phyloP scores from a whole-genome alignment of 371 early-diverging fungal species.

The Mucor sp. region DNA sequence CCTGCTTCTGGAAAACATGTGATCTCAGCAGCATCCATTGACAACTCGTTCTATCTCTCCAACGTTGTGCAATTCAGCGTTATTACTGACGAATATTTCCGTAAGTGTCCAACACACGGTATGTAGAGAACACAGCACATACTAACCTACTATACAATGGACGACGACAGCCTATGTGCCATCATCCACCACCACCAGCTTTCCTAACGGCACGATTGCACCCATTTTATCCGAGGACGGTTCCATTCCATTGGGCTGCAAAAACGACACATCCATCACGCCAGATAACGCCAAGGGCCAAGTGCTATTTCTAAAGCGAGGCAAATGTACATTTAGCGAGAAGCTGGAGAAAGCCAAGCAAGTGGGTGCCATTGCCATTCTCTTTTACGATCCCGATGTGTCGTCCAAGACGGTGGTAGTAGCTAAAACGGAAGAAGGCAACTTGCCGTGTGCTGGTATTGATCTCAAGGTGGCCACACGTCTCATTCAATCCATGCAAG shows the following conservation, averaged over 20 bases:
- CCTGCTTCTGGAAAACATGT: slow-evolving; percentile 54
- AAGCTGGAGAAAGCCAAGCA: slow-evolving; percentile 40
- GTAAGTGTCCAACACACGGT: slow-evolving; percentile 13
- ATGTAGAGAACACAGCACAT: too few relatives aligned
- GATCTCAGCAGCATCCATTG: slow-evolving; percentile 66
- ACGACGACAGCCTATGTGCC: slow-evolving; percentile 31
- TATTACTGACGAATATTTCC: slow-evolving; percentile 19
- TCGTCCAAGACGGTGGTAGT: not conserved
- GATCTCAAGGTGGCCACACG: slow-evolving; percentile 23
- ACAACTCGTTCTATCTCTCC: slow-evolving; percentile 29
- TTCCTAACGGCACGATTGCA: slow-evolving; percentile 31
- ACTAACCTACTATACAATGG: too few relatives aligned
- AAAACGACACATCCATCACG: slow-evolving; percentile 25
- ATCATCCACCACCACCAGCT: slow-evolving; percentile 23
- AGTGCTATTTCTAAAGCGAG: slow-evolving; percentile 50
- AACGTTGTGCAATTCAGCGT: slow-evolving; percentile 15
- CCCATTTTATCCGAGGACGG: slow-evolving; percentile 6
- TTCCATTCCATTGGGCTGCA: slow-evolving; percentile 19
- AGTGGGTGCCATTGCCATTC: slow-evolving; percentile 53
- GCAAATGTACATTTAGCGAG: slow-evolving; percentile 54
- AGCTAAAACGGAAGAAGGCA: slow-evolving; percentile 14
- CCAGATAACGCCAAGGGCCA: slow-evolving; percentile 28
- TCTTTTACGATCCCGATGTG: slow-evolving; percentile 46
- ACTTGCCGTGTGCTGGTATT: slow-evolving; percentile 47
- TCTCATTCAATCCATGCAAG: slow-evolving; percentile 13